Conservation (phyloP, 1,139 yeast species). For the Wickerhamomyces sp. region DNA sequence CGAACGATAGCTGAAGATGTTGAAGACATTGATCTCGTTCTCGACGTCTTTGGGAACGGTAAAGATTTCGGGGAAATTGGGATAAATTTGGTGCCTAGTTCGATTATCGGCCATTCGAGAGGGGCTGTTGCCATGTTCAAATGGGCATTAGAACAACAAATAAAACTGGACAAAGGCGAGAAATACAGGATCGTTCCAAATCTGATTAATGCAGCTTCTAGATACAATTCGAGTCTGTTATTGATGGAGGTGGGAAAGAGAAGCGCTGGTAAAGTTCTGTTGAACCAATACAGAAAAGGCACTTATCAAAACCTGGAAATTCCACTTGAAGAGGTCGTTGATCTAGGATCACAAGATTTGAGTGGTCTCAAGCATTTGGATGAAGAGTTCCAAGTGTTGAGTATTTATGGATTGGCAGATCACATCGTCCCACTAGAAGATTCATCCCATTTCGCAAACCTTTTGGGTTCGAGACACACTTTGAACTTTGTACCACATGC, state of each 20-base stretch:
- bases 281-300: conserved; percentile 48
- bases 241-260: conserved; percentile 22
- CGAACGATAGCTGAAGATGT: conserved; percentile 59
- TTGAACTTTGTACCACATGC: conserved; percentile 60
- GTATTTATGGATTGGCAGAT: conserved; percentile 71
- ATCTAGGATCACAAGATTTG: conserved; percentile 50
- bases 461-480: conserved; percentile 51
- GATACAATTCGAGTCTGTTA: conserved; percentile 42
- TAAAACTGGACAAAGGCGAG: conserved; percentile 27
- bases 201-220: conserved; percentile 66
- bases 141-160: conserved; percentile 53
- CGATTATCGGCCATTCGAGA: conserved; percentile 72
- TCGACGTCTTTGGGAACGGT: conserved; percentile 36
- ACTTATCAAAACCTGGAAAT: conserved; percentile 34
- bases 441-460: conserved; percentile 51
- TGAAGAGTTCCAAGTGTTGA: conserved; percentile 47
- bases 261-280: conserved; percentile 32
- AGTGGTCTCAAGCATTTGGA: conserved; percentile 38
- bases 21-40: conserved; percentile 57
- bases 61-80: conserved; percentile 29
- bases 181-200: conserved; percentile 48
- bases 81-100: conserved; percentile 41
- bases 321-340: conserved; percentile 47
- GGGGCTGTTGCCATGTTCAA: conserved; percentile 74
- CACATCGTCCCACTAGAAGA: conserved; percentile 61